Evolutionary conservation across 1,284 basidiomycete genomes (phyloP).

Genomic region (Lentinus polychrous): DNA sequence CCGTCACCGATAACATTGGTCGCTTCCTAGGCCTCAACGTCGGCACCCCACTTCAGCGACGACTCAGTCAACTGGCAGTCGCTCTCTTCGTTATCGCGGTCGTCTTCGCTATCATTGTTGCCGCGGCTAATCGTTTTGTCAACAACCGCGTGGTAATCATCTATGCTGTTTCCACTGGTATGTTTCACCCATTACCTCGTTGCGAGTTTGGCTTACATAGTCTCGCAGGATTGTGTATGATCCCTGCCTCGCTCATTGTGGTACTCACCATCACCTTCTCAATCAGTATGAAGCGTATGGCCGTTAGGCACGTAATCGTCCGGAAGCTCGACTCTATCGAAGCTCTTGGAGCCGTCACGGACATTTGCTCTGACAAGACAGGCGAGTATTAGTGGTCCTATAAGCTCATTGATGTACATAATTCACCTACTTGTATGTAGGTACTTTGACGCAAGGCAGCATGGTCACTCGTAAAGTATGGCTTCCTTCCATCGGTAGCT

Average conservation of each 20-base stretch:
- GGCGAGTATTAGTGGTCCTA: slow-evolving; percentile 94
- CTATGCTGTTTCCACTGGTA: not conserved
- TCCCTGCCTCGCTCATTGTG: slow-evolving; percentile 92
- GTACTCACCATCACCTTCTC: slow-evolving; percentile 97
- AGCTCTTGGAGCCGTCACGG: slow-evolving; percentile 92
- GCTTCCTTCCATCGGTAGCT: too few relatives aligned
- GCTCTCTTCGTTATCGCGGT: slow-evolving; percentile 89
- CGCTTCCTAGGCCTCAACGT: slow-evolving; percentile 47
- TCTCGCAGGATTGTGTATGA: too few relatives aligned
- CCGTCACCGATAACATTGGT: slow-evolving; percentile 10
- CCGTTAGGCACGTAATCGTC: slow-evolving; percentile 95
- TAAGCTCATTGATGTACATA: slow-evolving; percentile 91
- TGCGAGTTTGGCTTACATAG: too few relatives aligned
- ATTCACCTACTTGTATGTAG: too few relatives aligned
- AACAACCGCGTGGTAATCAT: slow-evolving; percentile 6
- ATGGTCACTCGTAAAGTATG: not conserved
- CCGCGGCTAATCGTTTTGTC: too few relatives aligned
- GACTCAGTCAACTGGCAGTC: slow-evolving; percentile 96
- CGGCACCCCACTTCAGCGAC: slow-evolving; percentile 90
- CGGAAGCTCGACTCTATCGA: slow-evolving; percentile 94
- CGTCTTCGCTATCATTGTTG: slow-evolving; percentile 90
- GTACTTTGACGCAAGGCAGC: slow-evolving; percentile 16
- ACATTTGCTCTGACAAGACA: slow-evolving; percentile 97
- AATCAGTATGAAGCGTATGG: slow-evolving; percentile 95
- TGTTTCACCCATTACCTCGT: slow-evolving; percentile 76